Percentiles rank a stretch among this genome's conserved stretches.
Conservation (phyloP, 2,329 filamentous ascomycete genomes). For the Gnomoniopsis sp. region DNA sequence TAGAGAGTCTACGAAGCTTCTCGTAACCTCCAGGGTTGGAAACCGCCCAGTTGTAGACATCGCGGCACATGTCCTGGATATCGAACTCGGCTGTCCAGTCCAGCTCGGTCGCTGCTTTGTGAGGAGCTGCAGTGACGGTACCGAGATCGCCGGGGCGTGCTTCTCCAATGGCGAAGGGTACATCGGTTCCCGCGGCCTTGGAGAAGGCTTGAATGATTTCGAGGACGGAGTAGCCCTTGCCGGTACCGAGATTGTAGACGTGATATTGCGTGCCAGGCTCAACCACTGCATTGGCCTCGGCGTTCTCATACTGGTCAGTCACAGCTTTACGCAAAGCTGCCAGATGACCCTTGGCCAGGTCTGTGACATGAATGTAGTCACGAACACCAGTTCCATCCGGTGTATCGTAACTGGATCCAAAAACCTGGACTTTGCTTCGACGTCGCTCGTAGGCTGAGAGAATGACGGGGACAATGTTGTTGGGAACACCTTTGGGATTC, state of each 20-base stretch:
- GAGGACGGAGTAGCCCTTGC: constrained; percentile 15
- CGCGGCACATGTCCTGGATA: constrained; percentile 16
- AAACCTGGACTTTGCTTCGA: constrained; percentile 15
- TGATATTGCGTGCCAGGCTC: constrained; percentile 4
- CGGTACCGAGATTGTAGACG: constrained; percentile 15
- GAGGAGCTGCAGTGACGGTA: constrained; percentile 10
- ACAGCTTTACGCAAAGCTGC: constrained; percentile 14
- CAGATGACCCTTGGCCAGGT: constrained; percentile 15
- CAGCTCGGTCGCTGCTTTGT: constrained; percentile 15
- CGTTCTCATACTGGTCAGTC: neutral
- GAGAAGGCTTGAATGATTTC: constrained; percentile 16
- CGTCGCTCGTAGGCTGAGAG: constrained; percentile 14
- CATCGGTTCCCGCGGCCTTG: constrained; percentile 9
- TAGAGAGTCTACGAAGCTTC: constrained; percentile 11
- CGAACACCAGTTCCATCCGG: constrained; percentile 13
- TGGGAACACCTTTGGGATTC: constrained; percentile 14
- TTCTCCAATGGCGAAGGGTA: constrained; percentile 8
- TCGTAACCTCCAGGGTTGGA: constrained; percentile 15
- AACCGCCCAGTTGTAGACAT: constrained; percentile 15
- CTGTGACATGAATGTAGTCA: constrained; percentile 14
- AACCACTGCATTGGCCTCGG: neutral
- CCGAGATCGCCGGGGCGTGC: constrained; percentile 11
- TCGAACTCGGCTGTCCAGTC: constrained; percentile 17
- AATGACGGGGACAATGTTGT: constrained; percentile 17
- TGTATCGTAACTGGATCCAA: constrained; percentile 15